These are phyloP conservation scores for Eimeria tenella DNA, from an alignment of 169 alveolate species.

Conservation along the genomic window DNA sequence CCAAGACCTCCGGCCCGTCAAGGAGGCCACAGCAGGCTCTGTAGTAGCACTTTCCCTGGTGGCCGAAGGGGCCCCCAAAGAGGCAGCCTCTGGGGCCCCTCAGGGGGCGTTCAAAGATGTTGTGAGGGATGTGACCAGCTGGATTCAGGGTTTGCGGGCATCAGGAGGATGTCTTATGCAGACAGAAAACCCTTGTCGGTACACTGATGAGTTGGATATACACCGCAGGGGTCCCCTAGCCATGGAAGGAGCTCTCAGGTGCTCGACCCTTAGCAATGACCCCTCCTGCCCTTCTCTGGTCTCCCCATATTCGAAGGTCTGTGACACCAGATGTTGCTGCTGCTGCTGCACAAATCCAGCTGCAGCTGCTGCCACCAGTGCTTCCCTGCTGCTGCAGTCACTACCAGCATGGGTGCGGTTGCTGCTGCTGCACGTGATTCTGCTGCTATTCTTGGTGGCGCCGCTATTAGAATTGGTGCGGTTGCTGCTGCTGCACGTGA, in stretches of 20 bases:
- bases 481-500: no score
- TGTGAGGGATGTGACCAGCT: neutral
- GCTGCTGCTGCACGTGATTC: no score
- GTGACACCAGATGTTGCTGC: no score
- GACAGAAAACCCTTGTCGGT: neutral
- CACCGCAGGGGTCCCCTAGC: neutral
- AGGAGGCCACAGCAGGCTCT: conserved; percentile 44
- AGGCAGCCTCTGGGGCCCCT: neutral
- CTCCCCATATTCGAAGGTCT: neutral
- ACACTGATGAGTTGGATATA: neutral
- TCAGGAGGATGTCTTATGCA: neutral
- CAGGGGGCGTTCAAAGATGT: neutral
- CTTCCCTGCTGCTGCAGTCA: neutral
- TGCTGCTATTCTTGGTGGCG: no score
- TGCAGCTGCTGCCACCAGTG: no score
- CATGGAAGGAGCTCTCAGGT: conserved; percentile 27
- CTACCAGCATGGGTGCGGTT: neutral
- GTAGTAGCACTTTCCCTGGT: conserved; percentile 37
- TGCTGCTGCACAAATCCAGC: no score
- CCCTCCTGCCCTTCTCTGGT: conserved; percentile 30
- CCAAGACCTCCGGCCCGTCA: conserved; percentile 17
- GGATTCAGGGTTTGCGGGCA: conserved; percentile 25
- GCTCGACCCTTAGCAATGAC: conserved; percentile 61
- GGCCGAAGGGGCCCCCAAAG: neutral
- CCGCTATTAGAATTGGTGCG: neutral